Conservation (phyloP, 2,329 filamentous ascomycete species). For the Hortaea sp. region DNA sequence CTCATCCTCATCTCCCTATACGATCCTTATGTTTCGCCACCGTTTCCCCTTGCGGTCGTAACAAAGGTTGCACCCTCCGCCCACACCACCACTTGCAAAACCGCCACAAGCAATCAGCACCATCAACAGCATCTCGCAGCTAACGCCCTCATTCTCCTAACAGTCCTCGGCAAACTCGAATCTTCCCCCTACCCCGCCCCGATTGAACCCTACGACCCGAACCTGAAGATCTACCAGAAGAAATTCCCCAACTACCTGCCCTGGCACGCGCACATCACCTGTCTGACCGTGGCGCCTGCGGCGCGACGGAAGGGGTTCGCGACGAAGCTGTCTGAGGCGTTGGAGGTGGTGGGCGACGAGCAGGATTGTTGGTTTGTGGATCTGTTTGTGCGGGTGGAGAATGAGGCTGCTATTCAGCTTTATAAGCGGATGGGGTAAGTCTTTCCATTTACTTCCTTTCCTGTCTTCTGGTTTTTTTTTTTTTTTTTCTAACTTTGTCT, state of each 20-base stretch:
- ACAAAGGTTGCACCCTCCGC: no score
- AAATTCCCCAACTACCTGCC: slow-evolving; percentile 66
- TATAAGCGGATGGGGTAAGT: slow-evolving; percentile 77
- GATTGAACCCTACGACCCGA: slow-evolving; percentile 59
- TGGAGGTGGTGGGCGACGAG: slow-evolving; percentile 73
- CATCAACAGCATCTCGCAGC: not conserved
- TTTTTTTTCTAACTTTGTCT: not conserved
- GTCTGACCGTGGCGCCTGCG: slow-evolving; percentile 79
- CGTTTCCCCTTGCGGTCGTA: no score
- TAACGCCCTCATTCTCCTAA: slow-evolving; percentile 1
- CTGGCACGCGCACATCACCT: slow-evolving; percentile 98
- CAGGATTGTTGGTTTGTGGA: slow-evolving; percentile 92
- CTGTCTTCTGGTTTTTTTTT: not conserved
- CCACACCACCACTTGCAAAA: no score
- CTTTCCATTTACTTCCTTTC: not conserved
- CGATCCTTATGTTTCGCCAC: no score
- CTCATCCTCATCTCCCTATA: no score
- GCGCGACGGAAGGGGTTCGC: slow-evolving; percentile 81
- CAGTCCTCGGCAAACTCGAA: slow-evolving; percentile 96
- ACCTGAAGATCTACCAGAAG: slow-evolving; percentile 26
- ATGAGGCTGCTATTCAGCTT: slow-evolving; percentile 74
- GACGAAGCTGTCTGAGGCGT: slow-evolving; percentile 65
- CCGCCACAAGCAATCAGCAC: no score
- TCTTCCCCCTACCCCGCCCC: slow-evolving; percentile 63
- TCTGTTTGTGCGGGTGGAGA: slow-evolving; percentile 82